Evolutionary conservation across 1,284 basidiomycete species (phyloP), one percentile per base, ranked within the genome.

Genomic region (Microbotryum saponariae): DNA sequence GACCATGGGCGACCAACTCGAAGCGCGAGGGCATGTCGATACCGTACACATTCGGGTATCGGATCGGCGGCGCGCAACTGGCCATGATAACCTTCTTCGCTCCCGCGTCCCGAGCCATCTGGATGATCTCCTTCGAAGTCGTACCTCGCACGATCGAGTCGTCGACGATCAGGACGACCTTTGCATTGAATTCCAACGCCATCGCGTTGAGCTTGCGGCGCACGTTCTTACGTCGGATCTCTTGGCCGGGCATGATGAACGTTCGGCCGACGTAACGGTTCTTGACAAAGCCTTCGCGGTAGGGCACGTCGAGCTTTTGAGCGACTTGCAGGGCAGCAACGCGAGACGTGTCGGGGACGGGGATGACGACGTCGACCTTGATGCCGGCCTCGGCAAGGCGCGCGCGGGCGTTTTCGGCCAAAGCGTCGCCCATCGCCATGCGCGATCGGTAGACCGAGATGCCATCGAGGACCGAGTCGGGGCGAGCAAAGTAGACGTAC

Each of bases 181-280:
- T 97, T 72, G 81, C 84, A 18, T 82, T 82, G 74, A 99, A 99
- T 78, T 99, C 96, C 65, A 97, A 81, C n/a, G 96, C 93, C 93
- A 98, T 99, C 4, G 96, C 96, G 75, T 98, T 98, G 64, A 98
- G 79, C 77, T 99, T 99, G 69, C 88, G 82, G 62, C 96, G 82
- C 18, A 99, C 96, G 74, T 96, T 98, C 81, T 94, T 97, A 70
- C 83, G 85, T 73, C 91, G 82, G 83, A 88, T 88, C 75, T 88
- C 86, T 74, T 99, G 96, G 27, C 94, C 96, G 9, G 96, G 94
- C 96, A 99, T 99, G 78, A 99, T 98, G 77, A 99, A 99, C 0
- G 96, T 99, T 65, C 96, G 81, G 4, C 94, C 96, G 53, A 98
- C 91, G 78, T 98, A 98, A 52, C 96, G 86, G 77, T 99, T 98